Evolutionary conservation across 257 asterid genomes (phyloP).

Genomic region (Capsicum rhomboideum): DNA sequence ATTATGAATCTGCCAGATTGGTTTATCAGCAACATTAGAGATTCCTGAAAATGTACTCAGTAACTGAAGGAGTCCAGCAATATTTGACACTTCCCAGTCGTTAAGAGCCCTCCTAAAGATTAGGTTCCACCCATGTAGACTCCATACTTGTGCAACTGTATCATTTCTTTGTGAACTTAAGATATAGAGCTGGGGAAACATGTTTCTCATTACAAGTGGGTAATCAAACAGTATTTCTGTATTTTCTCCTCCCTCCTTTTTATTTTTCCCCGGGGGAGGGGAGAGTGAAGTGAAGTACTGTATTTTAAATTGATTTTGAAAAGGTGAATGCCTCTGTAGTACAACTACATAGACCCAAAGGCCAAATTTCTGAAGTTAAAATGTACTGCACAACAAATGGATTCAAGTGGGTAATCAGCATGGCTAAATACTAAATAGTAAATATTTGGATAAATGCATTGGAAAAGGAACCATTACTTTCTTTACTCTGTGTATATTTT

Average conservation of each 20-base stretch:
- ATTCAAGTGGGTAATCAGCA: background rate
- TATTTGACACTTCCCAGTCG: too few species aligned
- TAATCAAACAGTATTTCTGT: background rate
- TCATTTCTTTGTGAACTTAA: too few species aligned
- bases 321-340: background rate
- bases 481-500: background rate
- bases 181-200: too few species aligned
- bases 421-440: too few species aligned
- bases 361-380: background rate
- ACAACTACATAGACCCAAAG: background rate
- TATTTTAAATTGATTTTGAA: background rate
- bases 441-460: background rate
- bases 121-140: too few species aligned
- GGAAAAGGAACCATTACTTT: background rate
- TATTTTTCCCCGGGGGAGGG: background rate
- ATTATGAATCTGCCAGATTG: too few species aligned
- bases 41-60: too few species aligned
- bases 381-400: background rate
- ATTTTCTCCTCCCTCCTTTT: background rate
- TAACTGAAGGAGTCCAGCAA: too few species aligned
- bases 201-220: background rate
- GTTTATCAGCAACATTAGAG: too few species aligned
- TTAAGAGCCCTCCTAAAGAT: too few species aligned
- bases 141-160: too few species aligned
- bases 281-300: background rate